A percentile compares a stretch with the other conserved stretches of the same genome.
phyloP scores from a whole-genome alignment of 2,329 filamentous ascomycete genomes.

The Exserohilum turcica region DNA sequence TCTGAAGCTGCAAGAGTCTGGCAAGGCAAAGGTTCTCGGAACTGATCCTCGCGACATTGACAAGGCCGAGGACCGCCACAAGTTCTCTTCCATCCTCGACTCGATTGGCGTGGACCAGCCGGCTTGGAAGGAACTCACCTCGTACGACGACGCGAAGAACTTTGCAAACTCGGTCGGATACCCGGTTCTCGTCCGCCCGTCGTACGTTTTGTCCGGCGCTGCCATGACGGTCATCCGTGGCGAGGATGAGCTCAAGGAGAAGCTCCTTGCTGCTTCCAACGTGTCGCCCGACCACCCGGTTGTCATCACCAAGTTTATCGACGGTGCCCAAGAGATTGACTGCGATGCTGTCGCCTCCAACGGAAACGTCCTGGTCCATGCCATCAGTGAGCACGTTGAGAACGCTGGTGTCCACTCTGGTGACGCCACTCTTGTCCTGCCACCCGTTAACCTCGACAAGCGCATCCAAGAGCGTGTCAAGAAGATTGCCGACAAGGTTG shows the following conservation, averaged over 20 bases:
- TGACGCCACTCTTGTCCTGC: constrained; percentile 92
- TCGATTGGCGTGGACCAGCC: constrained; percentile 97
- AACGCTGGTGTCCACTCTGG: constrained; percentile 98
- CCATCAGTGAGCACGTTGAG: constrained; percentile 94
- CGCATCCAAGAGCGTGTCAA: constrained; percentile 83
- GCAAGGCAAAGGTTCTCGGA: constrained; percentile 87
- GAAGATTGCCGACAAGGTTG: constrained; percentile 94
- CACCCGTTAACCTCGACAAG: constrained; percentile 79
- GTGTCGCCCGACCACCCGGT: constrained; percentile 97
- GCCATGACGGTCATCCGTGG: constrained; percentile 97
- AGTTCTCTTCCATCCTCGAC: constrained; percentile 96
- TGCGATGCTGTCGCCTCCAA: constrained; percentile 89
- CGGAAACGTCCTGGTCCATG: constrained; percentile 87
- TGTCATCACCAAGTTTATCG: constrained; percentile 98
- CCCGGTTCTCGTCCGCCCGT: constrained; percentile 91
- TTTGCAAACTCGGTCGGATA: constrained; percentile 88
- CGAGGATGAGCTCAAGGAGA: constrained; percentile 88
- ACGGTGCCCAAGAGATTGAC: constrained; percentile 94
- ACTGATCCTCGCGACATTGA: constrained; percentile 95
- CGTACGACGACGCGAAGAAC: constrained; percentile 80
- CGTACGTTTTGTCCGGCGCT: constrained; percentile 94
- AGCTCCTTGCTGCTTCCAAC: constrained; percentile 85
- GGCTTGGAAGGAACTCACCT: constrained; percentile 96
- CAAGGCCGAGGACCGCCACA: constrained; percentile 96
- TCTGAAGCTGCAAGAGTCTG: constrained; percentile 87